A percentile compares a stretch with the other conserved stretches of the same genome.
These are phyloP conservation scores for Pelargonium citronellum DNA, from an alignment of 441 rosid genomes.

Conservation along the genomic window DNA sequence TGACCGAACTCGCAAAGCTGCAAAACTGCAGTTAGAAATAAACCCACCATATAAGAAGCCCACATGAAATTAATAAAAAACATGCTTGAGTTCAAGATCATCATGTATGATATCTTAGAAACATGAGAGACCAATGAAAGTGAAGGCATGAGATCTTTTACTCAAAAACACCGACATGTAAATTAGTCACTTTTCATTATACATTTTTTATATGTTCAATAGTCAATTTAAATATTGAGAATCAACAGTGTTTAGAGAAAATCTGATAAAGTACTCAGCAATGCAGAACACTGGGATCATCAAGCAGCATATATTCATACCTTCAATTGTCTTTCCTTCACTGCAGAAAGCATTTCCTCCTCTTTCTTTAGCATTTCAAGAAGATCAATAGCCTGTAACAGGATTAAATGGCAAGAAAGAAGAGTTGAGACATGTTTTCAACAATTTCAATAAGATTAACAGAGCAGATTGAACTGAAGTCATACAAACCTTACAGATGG, in stretches of 20 bases:
- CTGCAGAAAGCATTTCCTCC: constrained; percentile 80
- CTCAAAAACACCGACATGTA: too few relatives aligned
- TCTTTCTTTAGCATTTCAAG: constrained; percentile 79
- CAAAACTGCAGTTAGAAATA: not conserved
- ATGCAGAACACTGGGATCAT: not conserved
- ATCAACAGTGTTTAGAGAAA: not conserved
- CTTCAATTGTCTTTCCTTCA: constrained; percentile 66
- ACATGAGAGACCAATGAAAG: too few relatives aligned
- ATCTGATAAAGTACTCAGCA: not conserved
- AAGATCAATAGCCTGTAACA: constrained; percentile 63
- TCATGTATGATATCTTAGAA: too few relatives aligned
- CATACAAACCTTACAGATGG: constrained; percentile 69
- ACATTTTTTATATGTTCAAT: too few relatives aligned
- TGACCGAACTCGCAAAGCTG: too few relatives aligned
- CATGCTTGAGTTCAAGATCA: too few relatives aligned
- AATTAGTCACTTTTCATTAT: too few relatives aligned
- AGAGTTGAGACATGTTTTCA: constrained; percentile 3
- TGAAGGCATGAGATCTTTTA: too few relatives aligned
- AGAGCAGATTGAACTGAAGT: constrained; percentile 9
- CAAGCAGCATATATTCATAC: constrained; percentile 26
- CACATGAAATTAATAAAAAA: too few relatives aligned
- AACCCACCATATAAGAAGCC: not conserved
- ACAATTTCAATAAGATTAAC: not conserved
- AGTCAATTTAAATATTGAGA: too few relatives aligned
- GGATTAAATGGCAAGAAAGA: constrained; percentile 18